A percentile compares a stretch with the other conserved stretches of the same genome.
Conservation (phyloP, 257 asterid genomes). For the Nicotiana tabacum region DNA sequence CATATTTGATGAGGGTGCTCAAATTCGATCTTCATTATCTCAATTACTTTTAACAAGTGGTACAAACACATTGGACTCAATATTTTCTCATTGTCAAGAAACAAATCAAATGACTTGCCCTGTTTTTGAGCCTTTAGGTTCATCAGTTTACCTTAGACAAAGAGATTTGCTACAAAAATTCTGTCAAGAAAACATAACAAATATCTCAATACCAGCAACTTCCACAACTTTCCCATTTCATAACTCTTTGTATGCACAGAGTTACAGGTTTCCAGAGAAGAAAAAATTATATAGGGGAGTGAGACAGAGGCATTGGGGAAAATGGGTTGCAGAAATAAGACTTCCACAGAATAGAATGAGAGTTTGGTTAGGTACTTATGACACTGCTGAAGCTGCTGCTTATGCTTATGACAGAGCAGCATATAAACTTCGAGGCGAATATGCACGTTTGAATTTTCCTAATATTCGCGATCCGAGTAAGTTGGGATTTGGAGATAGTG, state of each 20-base stretch:
- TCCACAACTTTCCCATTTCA: slow-evolving; percentile 17
- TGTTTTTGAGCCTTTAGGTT: slow-evolving; percentile 49
- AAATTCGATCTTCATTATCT: slow-evolving; percentile 52
- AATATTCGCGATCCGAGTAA: slow-evolving; percentile 52
- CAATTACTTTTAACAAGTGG: slow-evolving; percentile 55
- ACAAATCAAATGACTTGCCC: slow-evolving; percentile 12
- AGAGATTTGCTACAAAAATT: slow-evolving; percentile 58
- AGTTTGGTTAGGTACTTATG: slow-evolving; percentile 96
- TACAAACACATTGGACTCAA: slow-evolving; percentile 74
- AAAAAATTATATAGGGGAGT: slow-evolving; percentile 87
- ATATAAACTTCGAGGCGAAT: slow-evolving; percentile 91
- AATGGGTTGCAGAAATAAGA: slow-evolving; percentile 95
- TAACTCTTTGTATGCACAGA: slow-evolving; percentile 21
- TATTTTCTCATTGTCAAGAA: slow-evolving; percentile 52
- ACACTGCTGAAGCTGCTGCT: slow-evolving; percentile 91
- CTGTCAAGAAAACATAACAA: slow-evolving; percentile 30
- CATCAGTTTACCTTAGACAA: slow-evolving; percentile 64
- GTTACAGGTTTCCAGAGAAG: slow-evolving; percentile 43
- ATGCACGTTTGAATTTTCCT: slow-evolving; percentile 83
- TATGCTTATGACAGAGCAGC: slow-evolving; percentile 94
- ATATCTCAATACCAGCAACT: slow-evolving; percentile 8
- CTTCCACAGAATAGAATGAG: slow-evolving; percentile 88
- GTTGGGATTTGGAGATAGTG: slow-evolving; percentile 52
- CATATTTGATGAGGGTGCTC: slow-evolving; percentile 22
- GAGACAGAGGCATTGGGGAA: slow-evolving; percentile 99